phyloP scores from a whole-genome alignment of 2,329 filamentous ascomycete species.

The Pseudocercospora fijiensis region DNA sequence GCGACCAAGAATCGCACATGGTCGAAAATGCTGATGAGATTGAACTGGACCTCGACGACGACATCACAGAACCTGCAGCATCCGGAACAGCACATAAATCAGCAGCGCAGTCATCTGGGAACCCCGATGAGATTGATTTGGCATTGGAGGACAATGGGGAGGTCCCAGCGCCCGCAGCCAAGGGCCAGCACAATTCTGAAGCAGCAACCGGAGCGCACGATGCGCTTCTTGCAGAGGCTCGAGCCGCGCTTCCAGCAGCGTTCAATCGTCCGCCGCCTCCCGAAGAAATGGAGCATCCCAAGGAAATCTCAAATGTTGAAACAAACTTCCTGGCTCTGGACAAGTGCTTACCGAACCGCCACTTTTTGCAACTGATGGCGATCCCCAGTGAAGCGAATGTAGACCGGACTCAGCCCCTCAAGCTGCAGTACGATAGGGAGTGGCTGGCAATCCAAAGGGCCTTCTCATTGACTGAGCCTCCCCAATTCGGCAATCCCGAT shows the following conservation, averaged over 20 bases:
- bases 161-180: conserved; percentile 6
- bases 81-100: neutral
- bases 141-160: conserved; percentile 32
- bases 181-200: conserved; percentile 11
- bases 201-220: neutral
- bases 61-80: conserved; percentile 11
- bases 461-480: conserved; percentile 61
- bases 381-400: conserved; percentile 48
- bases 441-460: conserved; percentile 92
- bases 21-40: conserved; percentile 65
- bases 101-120: conserved; percentile 5
- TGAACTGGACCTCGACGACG: conserved; percentile 49
- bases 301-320: conserved; percentile 70
- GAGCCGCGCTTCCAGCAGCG: conserved; percentile 72
- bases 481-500: conserved; percentile 62
- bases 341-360: conserved; percentile 77
- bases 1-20: neutral
- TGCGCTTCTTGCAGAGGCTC: conserved; percentile 35
- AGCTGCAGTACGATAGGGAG: conserved; percentile 81
- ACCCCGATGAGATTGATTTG: conserved; percentile 47
- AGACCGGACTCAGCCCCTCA: conserved; percentile 51
- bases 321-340: conserved; percentile 88
- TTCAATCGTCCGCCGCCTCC: conserved; percentile 51
- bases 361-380: conserved; percentile 78
- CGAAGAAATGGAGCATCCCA: conserved; percentile 64